Percentiles rank a stretch among this genome's conserved stretches.
phyloP scores from a whole-genome alignment of 2,329 filamentous ascomycete species.

The Diatrype stigma region DNA sequence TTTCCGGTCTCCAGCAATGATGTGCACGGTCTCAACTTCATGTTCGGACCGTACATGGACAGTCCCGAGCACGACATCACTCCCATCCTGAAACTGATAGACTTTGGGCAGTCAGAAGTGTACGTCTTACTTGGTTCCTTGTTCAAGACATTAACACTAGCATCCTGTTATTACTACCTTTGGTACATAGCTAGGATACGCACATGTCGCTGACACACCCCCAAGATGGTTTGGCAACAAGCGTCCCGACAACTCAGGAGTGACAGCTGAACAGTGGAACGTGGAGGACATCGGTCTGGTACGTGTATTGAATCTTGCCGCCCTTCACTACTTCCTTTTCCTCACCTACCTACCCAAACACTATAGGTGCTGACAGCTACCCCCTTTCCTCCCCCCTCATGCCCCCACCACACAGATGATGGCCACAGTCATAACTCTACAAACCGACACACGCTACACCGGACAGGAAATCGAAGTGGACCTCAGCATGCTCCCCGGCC shows the following conservation, averaged over 20 bases:
- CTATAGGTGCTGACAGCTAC: too few species aligned
- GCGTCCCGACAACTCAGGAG: background rate
- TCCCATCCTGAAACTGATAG: background rate
- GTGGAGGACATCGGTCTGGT: constrained; percentile 7
- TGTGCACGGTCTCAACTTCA: constrained; percentile 6
- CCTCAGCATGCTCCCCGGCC: background rate
- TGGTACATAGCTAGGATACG: too few species aligned
- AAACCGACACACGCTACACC: constrained; percentile 4
- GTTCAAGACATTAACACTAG: too few species aligned
- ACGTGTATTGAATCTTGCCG: background rate
- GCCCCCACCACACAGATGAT: constrained; percentile 3
- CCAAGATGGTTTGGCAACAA: too few species aligned
- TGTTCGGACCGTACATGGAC: background rate
- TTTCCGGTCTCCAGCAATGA: too few species aligned
- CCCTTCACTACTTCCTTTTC: too few species aligned
- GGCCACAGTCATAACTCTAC: constrained; percentile 4
- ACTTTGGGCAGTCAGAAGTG: constrained; percentile 2
- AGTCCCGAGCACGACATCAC: background rate
- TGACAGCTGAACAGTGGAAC: constrained; percentile 1
- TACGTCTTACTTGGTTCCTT: too few species aligned
- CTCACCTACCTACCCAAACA: too few species aligned
- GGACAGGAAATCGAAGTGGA: constrained; percentile 6
- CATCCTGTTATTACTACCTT: too few species aligned
- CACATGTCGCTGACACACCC: background rate
- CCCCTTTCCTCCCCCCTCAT: too few species aligned